These are phyloP conservation scores for Aureobasidium sp. DNA, from an alignment of 2,329 filamentous ascomycete genomes.

Conservation along the genomic window DNA sequence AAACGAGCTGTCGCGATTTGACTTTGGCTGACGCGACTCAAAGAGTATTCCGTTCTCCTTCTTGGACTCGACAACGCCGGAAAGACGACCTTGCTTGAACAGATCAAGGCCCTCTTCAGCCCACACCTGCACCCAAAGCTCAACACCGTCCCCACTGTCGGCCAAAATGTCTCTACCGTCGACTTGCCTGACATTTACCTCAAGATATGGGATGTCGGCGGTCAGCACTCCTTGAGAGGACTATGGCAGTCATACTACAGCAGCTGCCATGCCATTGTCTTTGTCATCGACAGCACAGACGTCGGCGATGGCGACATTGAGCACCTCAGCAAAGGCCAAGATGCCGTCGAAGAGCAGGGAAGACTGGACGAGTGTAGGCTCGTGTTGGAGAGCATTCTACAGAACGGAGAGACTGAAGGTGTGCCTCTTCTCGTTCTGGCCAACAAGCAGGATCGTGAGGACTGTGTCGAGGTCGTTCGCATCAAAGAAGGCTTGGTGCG, in stretches of 20 bases:
- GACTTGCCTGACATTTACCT: slow-evolving; percentile 90
- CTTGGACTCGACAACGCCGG: slow-evolving; percentile 96
- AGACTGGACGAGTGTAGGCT: slow-evolving; percentile 80
- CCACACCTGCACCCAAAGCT: slow-evolving; percentile 55
- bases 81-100: slow-evolving; percentile 95
- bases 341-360: slow-evolving; percentile 32
- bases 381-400: slow-evolving; percentile 83
- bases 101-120: slow-evolving; percentile 83
- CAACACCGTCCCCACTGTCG: slow-evolving; percentile 92
- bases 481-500: slow-evolving; percentile 96
- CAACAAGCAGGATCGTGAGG: slow-evolving; percentile 96
- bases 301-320: slow-evolving; percentile 74
- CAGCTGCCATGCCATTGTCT: slow-evolving; percentile 91
- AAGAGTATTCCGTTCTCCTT: slow-evolving; percentile 94
- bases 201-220: slow-evolving; percentile 97
- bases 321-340: slow-evolving; percentile 29
- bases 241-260: slow-evolving; percentile 96
- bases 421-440: slow-evolving; percentile 87
- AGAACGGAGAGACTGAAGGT: slow-evolving; percentile 78
- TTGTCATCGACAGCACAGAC: slow-evolving; percentile 93
- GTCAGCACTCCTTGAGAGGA: slow-evolving; percentile 77
- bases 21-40: slow-evolving; percentile 9
- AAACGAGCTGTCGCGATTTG: background rate
- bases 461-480: slow-evolving; percentile 92
- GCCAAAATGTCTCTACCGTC: slow-evolving; percentile 92